These are phyloP conservation scores for Andrographis paniculata DNA, from an alignment of 305 asterid genomes.

Conservation along the genomic window DNA sequence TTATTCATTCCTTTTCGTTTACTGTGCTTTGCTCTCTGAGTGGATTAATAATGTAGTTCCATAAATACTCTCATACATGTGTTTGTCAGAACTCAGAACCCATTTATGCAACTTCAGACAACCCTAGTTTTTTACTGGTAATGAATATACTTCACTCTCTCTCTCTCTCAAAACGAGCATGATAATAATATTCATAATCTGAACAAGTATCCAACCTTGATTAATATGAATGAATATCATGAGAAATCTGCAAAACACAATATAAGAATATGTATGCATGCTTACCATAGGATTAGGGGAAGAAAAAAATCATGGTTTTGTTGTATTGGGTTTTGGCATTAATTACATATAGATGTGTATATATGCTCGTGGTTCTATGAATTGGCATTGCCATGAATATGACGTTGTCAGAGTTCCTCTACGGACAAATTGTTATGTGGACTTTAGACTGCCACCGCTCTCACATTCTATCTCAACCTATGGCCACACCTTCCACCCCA, in stretches of 20 bases:
- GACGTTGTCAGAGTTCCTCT: neutral
- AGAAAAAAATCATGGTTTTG: neutral
- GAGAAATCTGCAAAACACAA: no score
- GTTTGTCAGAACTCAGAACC: constrained; percentile 6
- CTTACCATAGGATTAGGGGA: no score
- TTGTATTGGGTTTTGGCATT: neutral
- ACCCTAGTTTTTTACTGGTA: neutral
- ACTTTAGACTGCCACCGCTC: constrained; percentile 18
- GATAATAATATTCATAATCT: no score
- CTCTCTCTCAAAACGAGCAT: no score
- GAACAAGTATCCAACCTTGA: neutral
- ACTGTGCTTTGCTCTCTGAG: constrained; percentile 5
- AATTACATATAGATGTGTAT: no score
- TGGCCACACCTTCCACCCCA: constrained; percentile 18
- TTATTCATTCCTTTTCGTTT: constrained; percentile 2
- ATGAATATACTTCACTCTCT: no score
- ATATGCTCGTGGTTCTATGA: neutral
- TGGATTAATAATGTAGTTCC: constrained; percentile 14
- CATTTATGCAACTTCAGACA: neutral
- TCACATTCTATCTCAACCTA: constrained; percentile 1
- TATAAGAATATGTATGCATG: neutral
- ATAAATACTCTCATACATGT: constrained; percentile 12
- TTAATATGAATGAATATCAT: no score
- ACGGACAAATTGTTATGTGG: constrained; percentile 5
- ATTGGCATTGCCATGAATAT: neutral